Base-by-base conservation (phyloP, 345 rosid species). In the Kernera saxatilis region DNA sequence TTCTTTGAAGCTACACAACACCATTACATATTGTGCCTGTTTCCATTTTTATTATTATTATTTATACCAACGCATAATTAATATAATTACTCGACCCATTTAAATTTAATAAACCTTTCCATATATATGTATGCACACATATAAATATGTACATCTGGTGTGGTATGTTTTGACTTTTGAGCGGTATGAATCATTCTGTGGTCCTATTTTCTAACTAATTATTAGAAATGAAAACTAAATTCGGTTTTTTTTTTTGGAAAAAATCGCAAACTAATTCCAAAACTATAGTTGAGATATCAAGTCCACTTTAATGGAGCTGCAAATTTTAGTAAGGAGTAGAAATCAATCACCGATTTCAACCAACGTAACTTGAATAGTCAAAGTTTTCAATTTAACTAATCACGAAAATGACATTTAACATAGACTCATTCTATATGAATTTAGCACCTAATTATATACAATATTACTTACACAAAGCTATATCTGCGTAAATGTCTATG, bases 1-100 rank as follows among this genome's bases (percentile, higher is more conserved):
- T 57, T 93, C 98, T 79, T 91, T 93, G 85, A 93, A 93, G 68
- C 85, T 85, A 83, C 98, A 93, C 76, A 93, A 60, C 66, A 93
- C 86, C 80, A 91, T 82, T 87, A 93, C 74, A 81, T 93, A 91
- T 64, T 93, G 98, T 58, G 88, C 91, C 98, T 93, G 79, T 63
- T 67, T 29, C 59, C 25, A 27, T 2, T 10, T 18, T 36, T 5
- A 8, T 18, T 37, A 30, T 18, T 4, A 48, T 32, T 7, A 51
- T 13, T 52, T 30, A 6, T 68, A 51, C 56, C 64, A 53, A 10
- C 23, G 32, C 29, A 25, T 43, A 22, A 22, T 22, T 15, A 52
- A 32, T 33, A 33, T 30, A 5, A 2, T 37, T 23, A 39, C 3
- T 22, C 8, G 14, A 10, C 14, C 27, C 19, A 48, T 6, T 49